These are phyloP conservation scores for Amanita muscaria DNA, from an alignment of 768 basidiomycete species.

Conservation along the genomic window DNA sequence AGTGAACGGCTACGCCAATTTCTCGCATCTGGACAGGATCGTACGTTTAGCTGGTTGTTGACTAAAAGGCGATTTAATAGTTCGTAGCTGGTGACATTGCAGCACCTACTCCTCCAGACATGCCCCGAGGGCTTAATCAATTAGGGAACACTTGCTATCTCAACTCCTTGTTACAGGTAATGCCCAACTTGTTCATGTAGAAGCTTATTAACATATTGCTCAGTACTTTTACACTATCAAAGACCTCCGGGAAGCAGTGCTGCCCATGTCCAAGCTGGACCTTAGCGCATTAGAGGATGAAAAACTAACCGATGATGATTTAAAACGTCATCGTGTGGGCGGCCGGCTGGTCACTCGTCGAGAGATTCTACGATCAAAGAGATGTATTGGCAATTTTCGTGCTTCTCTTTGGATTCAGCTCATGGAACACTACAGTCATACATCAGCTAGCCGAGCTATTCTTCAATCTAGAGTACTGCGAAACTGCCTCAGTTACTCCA, in stretches of 20 bases:
- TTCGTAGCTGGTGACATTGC: slow-evolving; percentile 56
- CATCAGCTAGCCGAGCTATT: slow-evolving; percentile 73
- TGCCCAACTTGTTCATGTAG: slow-evolving; percentile 5
- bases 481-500: slow-evolving; percentile 66
- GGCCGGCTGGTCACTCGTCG: slow-evolving; percentile 73
- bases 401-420: slow-evolving; percentile 3
- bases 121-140: slow-evolving; percentile 83
- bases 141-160: slow-evolving; percentile 85
- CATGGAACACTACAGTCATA: slow-evolving; percentile 46
- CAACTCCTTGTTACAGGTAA: slow-evolving; percentile 69
- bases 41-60: slow-evolving; percentile 38
- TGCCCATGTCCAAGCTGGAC: slow-evolving; percentile 45
- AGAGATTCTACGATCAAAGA: slow-evolving; percentile 77
- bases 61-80: background rate
- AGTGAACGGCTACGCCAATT: slow-evolving; percentile 65
- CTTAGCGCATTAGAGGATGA: slow-evolving; percentile 54
- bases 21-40: slow-evolving; percentile 58
- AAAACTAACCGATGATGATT: slow-evolving; percentile 71
- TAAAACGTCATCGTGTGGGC: slow-evolving; percentile 80
- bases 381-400: slow-evolving; percentile 48
- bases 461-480: slow-evolving; percentile 60
- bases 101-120: slow-evolving; percentile 45
- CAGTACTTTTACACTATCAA: slow-evolving; percentile 97
- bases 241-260: slow-evolving; percentile 73
- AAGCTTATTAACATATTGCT: background rate